Base-by-base conservation (phyloP, 2,329 filamentous ascomycete species). In the Fusarium sp. region DNA sequence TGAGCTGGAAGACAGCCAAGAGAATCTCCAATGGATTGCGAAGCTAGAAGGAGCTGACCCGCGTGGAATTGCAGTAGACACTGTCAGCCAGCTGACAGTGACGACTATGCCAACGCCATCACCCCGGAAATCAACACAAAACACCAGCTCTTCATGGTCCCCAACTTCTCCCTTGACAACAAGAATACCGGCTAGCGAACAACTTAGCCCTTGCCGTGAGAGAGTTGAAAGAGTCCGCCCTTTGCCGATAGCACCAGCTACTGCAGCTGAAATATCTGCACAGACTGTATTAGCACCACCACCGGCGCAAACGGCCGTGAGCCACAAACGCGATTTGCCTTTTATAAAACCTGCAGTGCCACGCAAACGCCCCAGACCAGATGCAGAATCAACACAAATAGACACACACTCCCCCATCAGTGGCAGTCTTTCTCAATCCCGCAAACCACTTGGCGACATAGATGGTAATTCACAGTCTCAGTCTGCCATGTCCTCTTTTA, bases 21-120 rank as follows among this genome's bases (percentile, higher is more conserved):
- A 92, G 70, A 85, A 89, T 60, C 78, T 84, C 1, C 76, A 83
- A 11, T 93, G 91, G 90, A 84, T 89, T 26, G 82, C 84, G 10
- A 86, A 83, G 47, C 77, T 94, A n/a, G 86, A 91, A 65, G 76
- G 79, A 24, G 83, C 86, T 1, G 85, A 89, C 68, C 83, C 84
- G 4, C 76, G 80, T 11, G 81, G 81, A 8, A 71, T 80, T 7
- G 73, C 80, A 1, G 76, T 83, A 19, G 84, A 87, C 60, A 76
- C 80, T 8, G 67, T 73, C 17, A 87, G 81, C 46, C 85, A 88
- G 67, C 76, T 80, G 36, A 85, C 82, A 1, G 76, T 77, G 40
- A 80, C 80, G 2, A 79, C 79, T 17, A 75, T 76, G 65, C 72
- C 74, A 46, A 78, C 79, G 2, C 76, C 79, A 6, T 81, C 79